Conservation (phyloP, 2,329 filamentous ascomycete species). For the Colletotrichum spinosum region DNA sequence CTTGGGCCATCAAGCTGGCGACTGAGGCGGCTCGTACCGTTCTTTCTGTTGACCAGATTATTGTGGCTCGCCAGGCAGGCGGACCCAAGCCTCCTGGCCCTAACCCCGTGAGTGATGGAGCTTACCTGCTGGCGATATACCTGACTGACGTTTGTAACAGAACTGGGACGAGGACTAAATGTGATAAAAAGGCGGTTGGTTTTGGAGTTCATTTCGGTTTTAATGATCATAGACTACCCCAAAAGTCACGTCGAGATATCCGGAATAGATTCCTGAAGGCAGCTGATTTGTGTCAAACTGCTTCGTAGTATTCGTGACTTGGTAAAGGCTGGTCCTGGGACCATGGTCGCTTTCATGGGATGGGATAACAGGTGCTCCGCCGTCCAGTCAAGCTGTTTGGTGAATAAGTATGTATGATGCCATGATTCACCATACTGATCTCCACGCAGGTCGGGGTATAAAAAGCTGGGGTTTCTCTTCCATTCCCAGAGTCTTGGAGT, state of each 20-base stretch:
- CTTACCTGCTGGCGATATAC: not conserved
- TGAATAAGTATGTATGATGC: too few species aligned
- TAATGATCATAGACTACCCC: constrained; percentile 37
- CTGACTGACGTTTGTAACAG: constrained; percentile 50
- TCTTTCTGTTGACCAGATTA: constrained; percentile 97
- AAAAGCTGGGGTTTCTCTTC: too few species aligned
- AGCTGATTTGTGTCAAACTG: constrained; percentile 8
- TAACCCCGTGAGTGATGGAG: constrained; percentile 71
- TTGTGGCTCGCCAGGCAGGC: constrained; percentile 95
- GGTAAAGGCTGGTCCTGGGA: too few species aligned
- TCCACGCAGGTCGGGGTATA: too few species aligned
- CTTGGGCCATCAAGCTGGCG: constrained; percentile 96
- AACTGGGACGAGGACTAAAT: constrained; percentile 74
- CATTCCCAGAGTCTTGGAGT: too few species aligned
- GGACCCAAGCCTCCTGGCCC: constrained; percentile 96
- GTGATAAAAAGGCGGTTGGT: constrained; percentile 26
- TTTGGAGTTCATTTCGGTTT: constrained; percentile 36
- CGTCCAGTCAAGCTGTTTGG: too few species aligned
- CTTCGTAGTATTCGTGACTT: not conserved
- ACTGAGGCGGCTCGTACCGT: constrained; percentile 95
- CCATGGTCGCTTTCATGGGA: too few species aligned
- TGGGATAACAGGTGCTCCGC: not conserved
- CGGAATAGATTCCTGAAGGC: constrained; percentile 35
- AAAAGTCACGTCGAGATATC: constrained; percentile 39
- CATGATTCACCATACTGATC: too few species aligned